phyloP scores from a whole-genome alignment of 345 rosid species.

The Arabis alpina region DNA sequence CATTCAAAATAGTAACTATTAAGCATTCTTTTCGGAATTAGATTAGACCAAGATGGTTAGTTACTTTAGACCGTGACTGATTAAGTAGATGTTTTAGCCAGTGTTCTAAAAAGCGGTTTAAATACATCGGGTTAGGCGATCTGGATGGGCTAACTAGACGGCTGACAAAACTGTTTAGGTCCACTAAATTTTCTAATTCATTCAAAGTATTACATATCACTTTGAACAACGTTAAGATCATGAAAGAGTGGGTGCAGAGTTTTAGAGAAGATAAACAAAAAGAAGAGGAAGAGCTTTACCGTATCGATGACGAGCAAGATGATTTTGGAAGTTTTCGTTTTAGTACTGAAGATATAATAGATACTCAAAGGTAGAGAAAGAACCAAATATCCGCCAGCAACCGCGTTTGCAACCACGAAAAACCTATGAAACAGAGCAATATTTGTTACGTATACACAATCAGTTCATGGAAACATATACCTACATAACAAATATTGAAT shows the following conservation, averaged over 20 bases:
- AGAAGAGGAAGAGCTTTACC: conserved; percentile 42
- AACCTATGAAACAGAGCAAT: conserved; percentile 55
- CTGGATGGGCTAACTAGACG: no score
- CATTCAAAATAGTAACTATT: neutral
- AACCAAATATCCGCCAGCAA: conserved; percentile 65
- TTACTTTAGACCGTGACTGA: no score
- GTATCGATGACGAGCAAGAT: conserved; percentile 56
- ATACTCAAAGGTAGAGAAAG: conserved; percentile 67
- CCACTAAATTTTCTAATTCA: neutral
- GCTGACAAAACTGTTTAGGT: neutral
- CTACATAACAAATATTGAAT: neutral
- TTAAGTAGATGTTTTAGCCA: no score
- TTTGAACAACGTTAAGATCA: neutral
- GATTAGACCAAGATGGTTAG: no score
- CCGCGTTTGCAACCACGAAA: conserved; percentile 66
- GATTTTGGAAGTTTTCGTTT: conserved; percentile 48
- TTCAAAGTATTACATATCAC: neutral
- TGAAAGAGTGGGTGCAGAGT: neutral
- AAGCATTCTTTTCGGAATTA: no score
- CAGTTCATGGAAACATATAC: neutral
- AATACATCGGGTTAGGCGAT: no score
- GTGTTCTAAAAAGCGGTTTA: no score
- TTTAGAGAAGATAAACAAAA: neutral
- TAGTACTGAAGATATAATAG: conserved; percentile 51
- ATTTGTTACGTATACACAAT: neutral